phyloP scores from a whole-genome alignment of 2,329 filamentous ascomycete species.

The Eutypella sp. region DNA sequence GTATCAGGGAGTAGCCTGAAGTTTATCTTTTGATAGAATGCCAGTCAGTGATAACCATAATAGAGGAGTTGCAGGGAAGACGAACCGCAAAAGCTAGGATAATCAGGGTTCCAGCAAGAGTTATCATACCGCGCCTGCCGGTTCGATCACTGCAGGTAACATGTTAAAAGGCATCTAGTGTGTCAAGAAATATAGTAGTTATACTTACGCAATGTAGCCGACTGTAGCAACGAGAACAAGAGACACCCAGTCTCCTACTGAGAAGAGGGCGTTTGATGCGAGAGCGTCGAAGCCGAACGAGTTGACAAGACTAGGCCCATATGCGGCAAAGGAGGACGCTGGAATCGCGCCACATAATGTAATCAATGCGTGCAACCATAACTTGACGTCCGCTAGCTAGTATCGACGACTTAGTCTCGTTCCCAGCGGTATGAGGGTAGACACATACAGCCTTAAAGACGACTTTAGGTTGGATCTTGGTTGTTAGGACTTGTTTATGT shows the following conservation, averaged over 20 bases:
- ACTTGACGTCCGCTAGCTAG: background rate
- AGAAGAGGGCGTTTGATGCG: conserved; percentile 1
- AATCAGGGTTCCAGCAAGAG: background rate
- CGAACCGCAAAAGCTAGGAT: background rate
- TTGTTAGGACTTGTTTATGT: background rate
- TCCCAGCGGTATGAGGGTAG: background rate
- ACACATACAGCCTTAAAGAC: background rate
- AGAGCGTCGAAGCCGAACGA: conserved; percentile 2
- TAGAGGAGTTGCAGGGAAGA: background rate
- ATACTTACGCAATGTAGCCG: conserved; percentile 1
- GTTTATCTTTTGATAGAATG: background rate
- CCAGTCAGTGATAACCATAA: background rate
- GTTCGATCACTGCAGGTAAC: background rate
- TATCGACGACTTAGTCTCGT: background rate
- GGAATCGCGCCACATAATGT: background rate
- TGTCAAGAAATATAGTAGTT: background rate
- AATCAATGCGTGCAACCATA: conserved; percentile 1
- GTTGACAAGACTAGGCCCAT: background rate
- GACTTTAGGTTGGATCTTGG: background rate
- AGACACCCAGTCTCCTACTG: background rate
- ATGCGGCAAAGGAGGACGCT: background rate
- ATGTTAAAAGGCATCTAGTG: background rate
- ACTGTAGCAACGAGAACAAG: background rate
- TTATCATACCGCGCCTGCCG: background rate
- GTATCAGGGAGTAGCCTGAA: conserved; percentile 1